A percentile compares a stretch with the other conserved stretches of the same genome.
Evolutionary conservation across 176 grass and related monocot species (phyloP).

Genomic region (Thalia dealbata): DNA sequence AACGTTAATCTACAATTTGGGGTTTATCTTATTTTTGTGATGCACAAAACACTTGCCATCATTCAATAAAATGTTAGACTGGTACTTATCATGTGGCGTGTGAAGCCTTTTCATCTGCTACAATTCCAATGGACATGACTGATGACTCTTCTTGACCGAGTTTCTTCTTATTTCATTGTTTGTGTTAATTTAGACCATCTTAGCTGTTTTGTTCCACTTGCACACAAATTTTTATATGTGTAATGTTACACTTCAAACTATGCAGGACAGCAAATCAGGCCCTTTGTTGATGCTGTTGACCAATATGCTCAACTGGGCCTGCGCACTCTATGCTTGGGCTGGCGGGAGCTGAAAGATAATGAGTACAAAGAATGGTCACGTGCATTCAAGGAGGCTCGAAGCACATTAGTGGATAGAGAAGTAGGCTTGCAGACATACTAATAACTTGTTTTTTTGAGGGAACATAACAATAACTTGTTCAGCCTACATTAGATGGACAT

Average conservation of each 20-base stretch:
- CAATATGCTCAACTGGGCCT: slow-evolving; percentile 85
- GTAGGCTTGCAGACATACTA: slow-evolving; percentile 35
- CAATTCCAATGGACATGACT: too few relatives aligned
- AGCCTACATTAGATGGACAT: not conserved
- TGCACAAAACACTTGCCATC: too few relatives aligned
- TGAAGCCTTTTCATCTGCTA: too few relatives aligned
- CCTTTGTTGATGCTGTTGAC: slow-evolving; percentile 65
- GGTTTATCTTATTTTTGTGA: too few relatives aligned
- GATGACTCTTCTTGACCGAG: too few relatives aligned
- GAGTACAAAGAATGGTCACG: slow-evolving; percentile 76
- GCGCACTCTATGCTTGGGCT: slow-evolving; percentile 73
- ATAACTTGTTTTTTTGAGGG: not conserved
- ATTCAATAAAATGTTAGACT: too few relatives aligned
- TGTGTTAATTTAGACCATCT: not conserved
- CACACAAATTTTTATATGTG: not conserved
- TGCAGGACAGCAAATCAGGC: slow-evolving; percentile 53
- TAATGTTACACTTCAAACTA: slow-evolving; percentile 9
- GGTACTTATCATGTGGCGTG: too few relatives aligned
- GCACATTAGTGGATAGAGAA: slow-evolving; percentile 72
- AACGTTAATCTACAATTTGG: too few relatives aligned
- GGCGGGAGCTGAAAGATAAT: slow-evolving; percentile 61
- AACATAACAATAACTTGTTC: slow-evolving; percentile 8
- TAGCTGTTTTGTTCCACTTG: too few relatives aligned
- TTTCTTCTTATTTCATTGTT: not conserved
- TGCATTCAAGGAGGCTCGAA: slow-evolving; percentile 63